Conservation (phyloP, 2,329 filamentous ascomycete species). For the Fusarium sarcochroum region DNA sequence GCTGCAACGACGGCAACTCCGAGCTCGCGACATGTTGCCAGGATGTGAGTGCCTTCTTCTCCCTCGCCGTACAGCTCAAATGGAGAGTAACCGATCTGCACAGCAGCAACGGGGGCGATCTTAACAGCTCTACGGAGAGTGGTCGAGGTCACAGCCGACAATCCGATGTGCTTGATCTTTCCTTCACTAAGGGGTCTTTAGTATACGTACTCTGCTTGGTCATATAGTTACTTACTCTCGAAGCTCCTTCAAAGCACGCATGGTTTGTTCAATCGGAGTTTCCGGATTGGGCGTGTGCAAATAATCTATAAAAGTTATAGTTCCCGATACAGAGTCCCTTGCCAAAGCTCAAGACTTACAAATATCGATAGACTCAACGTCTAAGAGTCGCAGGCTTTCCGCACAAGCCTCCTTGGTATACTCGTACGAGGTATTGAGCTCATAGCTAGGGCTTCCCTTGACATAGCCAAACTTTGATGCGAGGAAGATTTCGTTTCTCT, state of each 20-base stretch:
- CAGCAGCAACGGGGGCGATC: slow-evolving; percentile 63
- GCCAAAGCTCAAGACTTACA: slow-evolving; percentile 16
- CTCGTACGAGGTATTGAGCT: slow-evolving; percentile 14
- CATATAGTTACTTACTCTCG: slow-evolving; percentile 48
- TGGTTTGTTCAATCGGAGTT: slow-evolving; percentile 62
- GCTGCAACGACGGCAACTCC: slow-evolving; percentile 71
- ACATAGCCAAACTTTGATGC: slow-evolving; percentile 52
- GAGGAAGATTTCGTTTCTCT: slow-evolving; percentile 61
- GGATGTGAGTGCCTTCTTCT: slow-evolving; percentile 57
- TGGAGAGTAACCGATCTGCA: slow-evolving; percentile 68
- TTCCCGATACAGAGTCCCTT: no score
- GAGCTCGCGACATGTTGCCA: slow-evolving; percentile 70
- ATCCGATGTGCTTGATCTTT: slow-evolving; percentile 68
- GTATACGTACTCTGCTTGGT: background rate
- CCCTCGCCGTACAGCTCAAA: slow-evolving; percentile 72
- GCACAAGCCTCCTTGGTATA: slow-evolving; percentile 40
- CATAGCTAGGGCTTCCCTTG: slow-evolving; percentile 11
- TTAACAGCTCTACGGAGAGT: slow-evolving; percentile 65
- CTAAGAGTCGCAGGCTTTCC: slow-evolving; percentile 54
- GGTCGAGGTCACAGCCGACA: slow-evolving; percentile 61
- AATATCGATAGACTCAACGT: slow-evolving; percentile 66
- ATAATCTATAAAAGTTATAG: slow-evolving; percentile 52
- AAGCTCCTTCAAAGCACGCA: slow-evolving; percentile 61
- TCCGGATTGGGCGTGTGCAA: slow-evolving; percentile 61
- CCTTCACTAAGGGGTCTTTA: slow-evolving; percentile 55